Evolutionary conservation across 148 eudicot genomes (phyloP), one percentile per base, ranked within the genome.

Genomic region (Mesembryanthemum crystallinum): DNA sequence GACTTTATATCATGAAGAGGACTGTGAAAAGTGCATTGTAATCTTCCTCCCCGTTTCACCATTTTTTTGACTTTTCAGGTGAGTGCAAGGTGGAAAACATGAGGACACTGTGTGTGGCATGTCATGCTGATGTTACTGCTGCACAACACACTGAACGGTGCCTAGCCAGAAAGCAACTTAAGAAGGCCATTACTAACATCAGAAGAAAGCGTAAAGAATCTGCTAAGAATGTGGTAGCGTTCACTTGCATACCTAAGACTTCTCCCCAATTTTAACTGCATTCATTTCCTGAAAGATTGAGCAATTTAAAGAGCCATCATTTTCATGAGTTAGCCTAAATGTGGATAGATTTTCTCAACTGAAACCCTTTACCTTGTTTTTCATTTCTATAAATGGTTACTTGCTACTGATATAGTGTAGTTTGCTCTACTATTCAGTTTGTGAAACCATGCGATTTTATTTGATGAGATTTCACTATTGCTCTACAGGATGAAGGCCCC

Each of bases 81-180:
- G 97, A 95, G 76, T 95, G 99, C 82, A 89, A 79, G 77, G 77
- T 95, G 67, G 98, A 95, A 80, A 95, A 92, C 84, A 83, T 95
- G 94, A 86, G 97, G 82, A 95, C 99, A 43, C 86, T 95, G 27
- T 95, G 99, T 83, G 91, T 95, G 71, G 90, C 88, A 62, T 95
- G 99, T 74, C 99, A 95, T 80, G 90, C 92, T 82, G 94, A 88
- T 83, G 98, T 95, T 64, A 95, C 98, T 70, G 80, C 89, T 29
- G 86, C 91, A 42, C 99, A 95, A 80, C 82, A 84, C 65, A 76
- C 91, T 71, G 88, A 95, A 30, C 87, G 98, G 43, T 86, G 88
- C 73, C 68, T 79, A 60, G 82, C 82, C 14, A 88, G 89, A 77
- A 88, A 84, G 73, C 89, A 78, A 66, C 92, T 90, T 78, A 87